Conservation (phyloP, 345 rosid genomes). For the Nephelium lappaceum region DNA sequence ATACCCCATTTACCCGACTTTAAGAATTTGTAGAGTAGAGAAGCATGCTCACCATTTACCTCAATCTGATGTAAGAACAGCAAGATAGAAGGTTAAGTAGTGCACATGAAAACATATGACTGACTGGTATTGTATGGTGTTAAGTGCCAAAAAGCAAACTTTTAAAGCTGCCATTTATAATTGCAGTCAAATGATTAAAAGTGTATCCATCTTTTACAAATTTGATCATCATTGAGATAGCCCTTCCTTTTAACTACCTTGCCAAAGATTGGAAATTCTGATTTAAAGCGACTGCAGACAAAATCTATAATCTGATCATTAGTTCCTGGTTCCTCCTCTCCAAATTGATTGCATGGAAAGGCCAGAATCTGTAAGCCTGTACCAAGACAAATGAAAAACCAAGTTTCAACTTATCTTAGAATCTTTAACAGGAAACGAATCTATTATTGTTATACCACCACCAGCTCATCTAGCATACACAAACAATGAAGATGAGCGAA, state of each 20-base stretch:
- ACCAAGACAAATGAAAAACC: conserved; percentile 11
- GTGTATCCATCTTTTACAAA: not conserved
- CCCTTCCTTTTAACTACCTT: conserved; percentile 46
- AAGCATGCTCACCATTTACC: conserved; percentile 76
- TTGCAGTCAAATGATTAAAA: not conserved
- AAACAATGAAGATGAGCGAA: not conserved
- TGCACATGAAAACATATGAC: not conserved
- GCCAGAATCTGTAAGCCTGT: conserved; percentile 84
- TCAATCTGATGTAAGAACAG: conserved; percentile 55
- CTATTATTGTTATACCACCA: not conserved
- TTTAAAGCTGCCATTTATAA: not conserved
- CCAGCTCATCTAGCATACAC: not conserved
- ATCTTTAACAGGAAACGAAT: not conserved
- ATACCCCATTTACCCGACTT: conserved; percentile 89
- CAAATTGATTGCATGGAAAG: conserved; percentile 94
- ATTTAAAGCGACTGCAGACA: conserved; percentile 79
- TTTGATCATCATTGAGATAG: not conserved
- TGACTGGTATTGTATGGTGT: not conserved
- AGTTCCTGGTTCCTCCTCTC: conserved; percentile 84
- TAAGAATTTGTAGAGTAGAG: conserved; percentile 73
- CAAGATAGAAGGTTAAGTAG: conserved; percentile 1
- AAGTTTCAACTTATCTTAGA: not conserved
- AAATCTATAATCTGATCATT: conserved; percentile 60
- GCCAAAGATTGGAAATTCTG: conserved; percentile 80
- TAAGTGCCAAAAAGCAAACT: not conserved